These are phyloP conservation scores for Pleurotus platypus DNA, from an alignment of 768 basidiomycete genomes.

Conservation along the genomic window DNA sequence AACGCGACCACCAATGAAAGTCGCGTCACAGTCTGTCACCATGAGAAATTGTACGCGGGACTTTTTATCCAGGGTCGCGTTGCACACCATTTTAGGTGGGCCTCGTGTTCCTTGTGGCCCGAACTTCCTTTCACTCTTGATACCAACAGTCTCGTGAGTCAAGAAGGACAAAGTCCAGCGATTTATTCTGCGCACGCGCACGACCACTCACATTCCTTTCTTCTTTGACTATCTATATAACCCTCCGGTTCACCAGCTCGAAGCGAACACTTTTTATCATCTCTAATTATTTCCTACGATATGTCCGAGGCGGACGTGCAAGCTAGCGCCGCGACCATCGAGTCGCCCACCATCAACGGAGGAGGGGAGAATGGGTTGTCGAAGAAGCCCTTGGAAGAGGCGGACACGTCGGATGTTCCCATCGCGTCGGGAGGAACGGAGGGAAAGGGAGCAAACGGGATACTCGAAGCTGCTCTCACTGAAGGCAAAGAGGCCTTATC, in stretches of 20 bases:
- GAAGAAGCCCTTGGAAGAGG: not conserved
- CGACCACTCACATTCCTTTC: conserved; percentile 7
- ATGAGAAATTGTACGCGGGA: not conserved
- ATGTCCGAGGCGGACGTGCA: not conserved
- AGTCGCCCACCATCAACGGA: not conserved
- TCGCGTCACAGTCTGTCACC: not conserved
- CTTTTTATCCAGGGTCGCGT: conserved; percentile 3
- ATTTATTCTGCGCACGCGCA: conserved; percentile 1
- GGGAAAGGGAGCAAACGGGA: not conserved
- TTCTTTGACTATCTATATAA: conserved; percentile 2
- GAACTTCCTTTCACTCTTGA: conserved; percentile 6
- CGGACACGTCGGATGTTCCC: not conserved
- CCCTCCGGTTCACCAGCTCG: not conserved
- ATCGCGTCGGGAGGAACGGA: not conserved
- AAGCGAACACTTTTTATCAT: not conserved
- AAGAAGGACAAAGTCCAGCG: not conserved
- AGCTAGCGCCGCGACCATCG: not conserved
- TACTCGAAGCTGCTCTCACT: not conserved
- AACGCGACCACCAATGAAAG: not conserved
- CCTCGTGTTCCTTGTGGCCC: conserved; percentile 5
- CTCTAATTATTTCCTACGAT: not conserved
- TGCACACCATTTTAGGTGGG: not conserved
- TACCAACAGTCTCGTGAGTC: conserved; percentile 4
- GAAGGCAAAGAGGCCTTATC: not conserved
- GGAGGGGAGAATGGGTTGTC: not conserved